A percentile compares a stretch with the other conserved stretches of the same genome.
Evolutionary conservation across 257 asterid species (phyloP).

Genomic region (Plectranthus barbatus): DNA sequence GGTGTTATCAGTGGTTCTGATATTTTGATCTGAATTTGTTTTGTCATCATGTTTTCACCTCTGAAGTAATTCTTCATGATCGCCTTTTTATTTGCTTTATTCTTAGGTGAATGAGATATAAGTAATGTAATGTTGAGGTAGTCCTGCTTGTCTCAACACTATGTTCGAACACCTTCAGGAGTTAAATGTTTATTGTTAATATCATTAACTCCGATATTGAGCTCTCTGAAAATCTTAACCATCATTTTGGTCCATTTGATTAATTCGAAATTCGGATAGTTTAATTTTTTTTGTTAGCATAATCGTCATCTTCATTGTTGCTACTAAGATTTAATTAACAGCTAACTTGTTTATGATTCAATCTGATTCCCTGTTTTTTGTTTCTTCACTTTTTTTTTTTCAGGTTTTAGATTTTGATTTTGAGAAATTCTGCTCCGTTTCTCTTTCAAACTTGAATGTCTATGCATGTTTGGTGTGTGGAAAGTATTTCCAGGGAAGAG

Average conservation of each 20-base stretch:
- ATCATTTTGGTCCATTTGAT: neutral
- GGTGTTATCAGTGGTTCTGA: too few relatives aligned
- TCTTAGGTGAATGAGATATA: too few relatives aligned
- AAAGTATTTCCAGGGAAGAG: slow-evolving; percentile 96
- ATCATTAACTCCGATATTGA: neutral
- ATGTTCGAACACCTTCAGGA: too few relatives aligned
- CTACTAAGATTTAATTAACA: neutral
- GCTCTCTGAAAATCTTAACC: neutral
- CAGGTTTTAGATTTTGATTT: slow-evolving; percentile 98
- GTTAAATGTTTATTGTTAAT: neutral
- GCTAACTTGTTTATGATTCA: neutral
- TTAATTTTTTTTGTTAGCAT: neutral
- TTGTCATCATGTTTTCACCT: too few relatives aligned
- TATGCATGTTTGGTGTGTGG: slow-evolving; percentile 98
- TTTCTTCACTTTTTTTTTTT: slow-evolving; percentile 9
- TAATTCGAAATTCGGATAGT: neutral
- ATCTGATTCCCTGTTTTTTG: slow-evolving; percentile 2
- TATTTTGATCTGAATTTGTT: too few relatives aligned
- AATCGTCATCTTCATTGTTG: too few relatives aligned
- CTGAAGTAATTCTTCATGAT: too few relatives aligned
- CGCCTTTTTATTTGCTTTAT: too few relatives aligned
- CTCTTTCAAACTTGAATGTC: slow-evolving; percentile 89
- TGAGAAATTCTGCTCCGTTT: slow-evolving; percentile 91
- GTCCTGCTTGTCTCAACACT: neutral
- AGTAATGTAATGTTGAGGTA: neutral